These are phyloP conservation scores for Domatiomyces catenatus DNA, from an alignment of 2,329 filamentous ascomycete genomes.

Conservation along the genomic window DNA sequence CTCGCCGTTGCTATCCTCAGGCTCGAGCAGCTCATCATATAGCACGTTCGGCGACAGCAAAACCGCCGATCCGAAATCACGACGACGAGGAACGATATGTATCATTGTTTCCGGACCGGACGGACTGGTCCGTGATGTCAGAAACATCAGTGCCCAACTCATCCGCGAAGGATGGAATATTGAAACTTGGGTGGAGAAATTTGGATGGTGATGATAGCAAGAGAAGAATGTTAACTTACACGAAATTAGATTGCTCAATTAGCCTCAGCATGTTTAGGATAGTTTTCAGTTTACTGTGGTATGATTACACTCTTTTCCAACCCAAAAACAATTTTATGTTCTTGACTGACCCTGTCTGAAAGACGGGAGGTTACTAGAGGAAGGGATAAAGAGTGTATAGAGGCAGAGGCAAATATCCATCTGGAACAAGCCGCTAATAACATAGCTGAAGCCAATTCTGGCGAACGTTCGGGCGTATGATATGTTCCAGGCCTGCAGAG, in stretches of 20 bases:
- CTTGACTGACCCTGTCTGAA: too few relatives aligned
- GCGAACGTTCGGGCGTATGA: not conserved
- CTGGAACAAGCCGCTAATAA: not conserved
- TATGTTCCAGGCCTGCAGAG: not conserved
- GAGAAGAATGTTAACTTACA: too few relatives aligned
- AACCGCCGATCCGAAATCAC: slow-evolving; percentile 9
- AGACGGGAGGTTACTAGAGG: too few relatives aligned
- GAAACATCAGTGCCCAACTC: slow-evolving; percentile 41
- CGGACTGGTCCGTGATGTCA: slow-evolving; percentile 43
- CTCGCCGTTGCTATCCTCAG: slow-evolving; percentile 20
- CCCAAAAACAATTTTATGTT: too few relatives aligned
- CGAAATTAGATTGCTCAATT: too few relatives aligned
- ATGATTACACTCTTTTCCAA: too few relatives aligned
- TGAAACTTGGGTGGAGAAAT: slow-evolving; percentile 47
- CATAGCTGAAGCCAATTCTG: not conserved
- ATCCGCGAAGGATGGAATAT: slow-evolving; percentile 36
- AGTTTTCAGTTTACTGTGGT: too few relatives aligned
- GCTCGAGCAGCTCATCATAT: slow-evolving; percentile 6
- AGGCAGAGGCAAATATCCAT: not conserved
- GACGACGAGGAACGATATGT: slow-evolving; percentile 22
- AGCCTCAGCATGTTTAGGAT: too few relatives aligned
- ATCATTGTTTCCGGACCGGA: slow-evolving; percentile 50
- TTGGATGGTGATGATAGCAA: slow-evolving; percentile 40
- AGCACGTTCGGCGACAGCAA: not conserved
- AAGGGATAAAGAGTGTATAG: too few relatives aligned